These are phyloP conservation scores for Metschnikowia cubensis DNA, from an alignment of 805 yeast species.

Conservation along the genomic window DNA sequence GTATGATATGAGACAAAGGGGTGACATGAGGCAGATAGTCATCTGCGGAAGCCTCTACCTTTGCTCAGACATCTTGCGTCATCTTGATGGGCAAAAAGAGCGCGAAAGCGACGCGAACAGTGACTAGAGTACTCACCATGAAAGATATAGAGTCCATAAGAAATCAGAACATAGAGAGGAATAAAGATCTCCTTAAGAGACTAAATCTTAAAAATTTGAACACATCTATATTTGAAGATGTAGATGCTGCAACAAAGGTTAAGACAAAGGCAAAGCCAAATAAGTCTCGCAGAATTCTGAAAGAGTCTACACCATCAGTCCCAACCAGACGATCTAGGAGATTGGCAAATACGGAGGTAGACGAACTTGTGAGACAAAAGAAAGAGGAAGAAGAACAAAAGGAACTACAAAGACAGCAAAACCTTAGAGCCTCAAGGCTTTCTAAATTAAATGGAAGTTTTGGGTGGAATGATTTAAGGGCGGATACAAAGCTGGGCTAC, in stretches of 20 bases:
- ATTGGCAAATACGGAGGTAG: conserved; percentile 51
- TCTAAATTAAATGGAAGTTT: conserved; percentile 65
- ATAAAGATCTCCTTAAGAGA: conserved; percentile 67
- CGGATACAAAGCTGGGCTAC: conserved; percentile 37
- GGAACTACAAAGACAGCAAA: conserved; percentile 8
- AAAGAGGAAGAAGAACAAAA: conserved; percentile 42
- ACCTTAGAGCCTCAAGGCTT: conserved; percentile 36
- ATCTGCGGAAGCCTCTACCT: conserved; percentile 42
- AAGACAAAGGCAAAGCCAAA: conserved; percentile 15
- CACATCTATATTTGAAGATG: conserved; percentile 48
- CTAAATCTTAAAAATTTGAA: conserved; percentile 63
- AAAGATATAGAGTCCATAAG: conserved; percentile 12
- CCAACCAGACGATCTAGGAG: conserved; percentile 79
- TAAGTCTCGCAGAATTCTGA: conserved; percentile 18
- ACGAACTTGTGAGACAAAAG: conserved; percentile 30
- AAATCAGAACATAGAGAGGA: conserved; percentile 71
- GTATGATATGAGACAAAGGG: conserved; percentile 12
- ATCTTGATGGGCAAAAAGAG: conserved; percentile 4
- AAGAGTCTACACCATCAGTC: conserved; percentile 23
- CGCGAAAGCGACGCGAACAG: neutral
- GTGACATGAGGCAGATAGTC: conserved; percentile 30
- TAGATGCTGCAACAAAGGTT: conserved; percentile 23
- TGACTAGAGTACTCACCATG: conserved; percentile 1
- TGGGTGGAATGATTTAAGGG: conserved; percentile 54
- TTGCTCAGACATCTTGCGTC: conserved; percentile 38